phyloP scores from a whole-genome alignment of 192 early-diverging fungal species.

The Gonapodya sp. region DNA sequence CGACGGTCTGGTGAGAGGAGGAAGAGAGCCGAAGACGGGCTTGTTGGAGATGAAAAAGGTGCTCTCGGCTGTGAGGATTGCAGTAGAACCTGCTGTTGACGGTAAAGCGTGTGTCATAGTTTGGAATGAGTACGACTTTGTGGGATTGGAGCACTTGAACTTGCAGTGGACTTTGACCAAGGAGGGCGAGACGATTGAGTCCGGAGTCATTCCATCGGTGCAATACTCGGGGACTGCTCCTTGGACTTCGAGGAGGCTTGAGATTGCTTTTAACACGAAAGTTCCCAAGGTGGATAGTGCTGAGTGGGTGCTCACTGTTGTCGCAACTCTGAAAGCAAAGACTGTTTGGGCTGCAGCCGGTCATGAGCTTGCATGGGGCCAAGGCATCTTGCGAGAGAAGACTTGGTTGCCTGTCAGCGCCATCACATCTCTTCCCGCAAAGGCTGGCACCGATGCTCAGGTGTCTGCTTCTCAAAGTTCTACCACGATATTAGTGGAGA shows the following conservation, averaged over 20 bases:
- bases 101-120: background rate
- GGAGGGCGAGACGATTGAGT: background rate
- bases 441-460: background rate
- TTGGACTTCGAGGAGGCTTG: background rate
- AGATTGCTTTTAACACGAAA: background rate
- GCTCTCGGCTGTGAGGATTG: background rate
- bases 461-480: background rate
- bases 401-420: too few species aligned
- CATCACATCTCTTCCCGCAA: background rate
- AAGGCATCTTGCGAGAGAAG: background rate
- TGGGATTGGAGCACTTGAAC: background rate
- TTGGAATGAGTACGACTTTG: background rate
- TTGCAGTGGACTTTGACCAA: background rate
- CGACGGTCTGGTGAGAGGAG: background rate
- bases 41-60: background rate
- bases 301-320: background rate
- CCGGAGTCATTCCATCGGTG: background rate
- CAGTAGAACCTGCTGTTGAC: background rate
- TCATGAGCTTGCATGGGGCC: background rate
- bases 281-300: background rate
- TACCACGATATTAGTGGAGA: background rate
- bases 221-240: background rate
- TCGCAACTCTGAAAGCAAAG: background rate
- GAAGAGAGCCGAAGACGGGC: background rate
- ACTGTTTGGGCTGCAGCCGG: background rate